Percentiles rank a stretch among this genome's conserved stretches.
Evolutionary conservation across 352 stramenopile species (phyloP).

Genomic region (Phytophthora quininea): DNA sequence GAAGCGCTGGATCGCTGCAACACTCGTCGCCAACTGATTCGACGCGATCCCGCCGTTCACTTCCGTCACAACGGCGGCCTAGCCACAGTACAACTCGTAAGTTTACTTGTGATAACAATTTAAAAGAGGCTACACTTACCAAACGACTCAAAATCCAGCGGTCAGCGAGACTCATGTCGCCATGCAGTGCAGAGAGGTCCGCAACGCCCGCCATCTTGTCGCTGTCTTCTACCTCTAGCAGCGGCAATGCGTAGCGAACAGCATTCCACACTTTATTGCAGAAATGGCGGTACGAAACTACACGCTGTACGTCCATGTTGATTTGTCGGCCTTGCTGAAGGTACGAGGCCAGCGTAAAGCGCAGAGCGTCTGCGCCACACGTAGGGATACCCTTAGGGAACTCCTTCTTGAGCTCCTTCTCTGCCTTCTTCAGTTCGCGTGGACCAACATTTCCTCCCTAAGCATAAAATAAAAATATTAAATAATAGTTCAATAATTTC

Average conservation of each 20-base stretch:
- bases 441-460: conserved; percentile 67
- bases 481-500: no score
- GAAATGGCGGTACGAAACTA: conserved; percentile 86
- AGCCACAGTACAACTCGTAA: conserved; percentile 19
- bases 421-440: conserved; percentile 96
- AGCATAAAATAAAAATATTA: background rate
- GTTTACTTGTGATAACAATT: background rate
- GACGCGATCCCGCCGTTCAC: conserved; percentile 71
- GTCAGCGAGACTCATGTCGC: conserved; percentile 67
- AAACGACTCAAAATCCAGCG: conserved; percentile 88
- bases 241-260: conserved; percentile 73
- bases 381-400: conserved; percentile 99
- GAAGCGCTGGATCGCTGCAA: conserved; percentile 77
- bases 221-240: conserved; percentile 42
- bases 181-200: conserved; percentile 37
- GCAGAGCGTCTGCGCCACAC: conserved; percentile 97
- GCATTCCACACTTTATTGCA: conserved; percentile 93
- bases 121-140: conserved; percentile 32
- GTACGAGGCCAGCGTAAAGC: conserved; percentile 97
- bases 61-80: conserved; percentile 61
- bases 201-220: background rate
- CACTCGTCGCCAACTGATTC: conserved; percentile 74
- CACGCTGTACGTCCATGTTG: conserved; percentile 88
- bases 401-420: conserved; percentile 95
- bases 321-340: conserved; percentile 88